Evolutionary conservation across 2,329 filamentous ascomycete genomes (phyloP), one percentile per base, ranked within the genome.

Genomic region (Scedosporium boydii): DNA sequence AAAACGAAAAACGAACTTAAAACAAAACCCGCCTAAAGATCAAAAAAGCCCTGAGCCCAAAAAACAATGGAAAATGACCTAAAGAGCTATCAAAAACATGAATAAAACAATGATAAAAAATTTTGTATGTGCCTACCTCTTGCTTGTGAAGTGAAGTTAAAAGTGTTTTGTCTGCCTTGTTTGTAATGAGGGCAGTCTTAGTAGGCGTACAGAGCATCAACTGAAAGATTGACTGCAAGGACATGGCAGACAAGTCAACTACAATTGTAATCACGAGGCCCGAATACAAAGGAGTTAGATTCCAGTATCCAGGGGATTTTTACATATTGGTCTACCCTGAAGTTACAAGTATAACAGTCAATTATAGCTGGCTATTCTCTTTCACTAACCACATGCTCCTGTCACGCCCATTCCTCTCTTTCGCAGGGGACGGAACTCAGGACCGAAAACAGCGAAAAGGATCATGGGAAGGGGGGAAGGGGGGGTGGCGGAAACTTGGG

Each of bases 31-130:
- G 42, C 42, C n/a, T 18, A 53, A 53, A 53, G 48, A 53, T 53
- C 16, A 29, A 29, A 53, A 53, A 53, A 53, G 21, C 16, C 48
- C 48, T 23, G 16, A 23, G 21, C 18, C n/a, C 14, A 34, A 60
- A 60, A 60, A 60, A 60, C 58, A 60, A 27, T 51, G 14, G 44
- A n/a, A 38, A 60, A 27, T 16, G 58, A 46, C 44, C 27, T 34
- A 59, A 44, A 60, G 42, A 27, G 42, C 21, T 29, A 29, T 18
- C 23, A 60, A 60, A 60, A 60, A 60, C 21, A 60, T 53, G 21
- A 60, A 53, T 60, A 60, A 60, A 60, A 60, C 16, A 51, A 46
- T 60, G 21, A 51, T 44, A 26, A 42, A 59, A 26, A 38, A 59
- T 38, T 4, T 38, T 6, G 4, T 4, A 4, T 53, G 48, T 53